Conservation (phyloP, 176 grass and related monocot species). For the Phoenix dactylifera region DNA sequence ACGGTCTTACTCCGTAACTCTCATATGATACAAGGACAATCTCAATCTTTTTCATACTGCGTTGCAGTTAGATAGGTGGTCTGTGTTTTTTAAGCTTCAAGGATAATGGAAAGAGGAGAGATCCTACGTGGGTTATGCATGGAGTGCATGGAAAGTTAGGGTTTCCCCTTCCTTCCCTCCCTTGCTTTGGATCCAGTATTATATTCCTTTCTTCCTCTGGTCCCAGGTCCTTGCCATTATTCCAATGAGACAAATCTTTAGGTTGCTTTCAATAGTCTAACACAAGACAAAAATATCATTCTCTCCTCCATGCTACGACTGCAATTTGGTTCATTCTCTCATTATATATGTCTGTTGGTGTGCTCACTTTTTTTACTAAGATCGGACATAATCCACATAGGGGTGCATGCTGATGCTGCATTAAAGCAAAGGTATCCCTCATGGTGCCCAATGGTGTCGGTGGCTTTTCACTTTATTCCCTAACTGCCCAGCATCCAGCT, state of each 20-base stretch:
- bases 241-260: constrained; percentile 31
- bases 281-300: constrained; percentile 63
- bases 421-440: constrained; percentile 56
- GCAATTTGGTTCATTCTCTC: constrained; percentile 10
- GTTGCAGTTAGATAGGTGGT: too few species aligned
- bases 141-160: constrained; percentile 88
- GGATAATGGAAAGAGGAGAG: constrained; percentile 1
- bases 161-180: constrained; percentile 22
- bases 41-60: too few species aligned
- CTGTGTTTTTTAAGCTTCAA: background rate
- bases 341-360: background rate
- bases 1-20: too few species aligned
- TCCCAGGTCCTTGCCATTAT: constrained; percentile 39
- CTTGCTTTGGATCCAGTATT: constrained; percentile 26
- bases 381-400: constrained; percentile 41
- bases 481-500: background rate
- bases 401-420: constrained; percentile 48
- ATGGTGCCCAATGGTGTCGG: constrained; percentile 45
- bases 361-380: constrained; percentile 25
- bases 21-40: too few species aligned
- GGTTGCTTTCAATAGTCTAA: constrained; percentile 37
- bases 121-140: constrained; percentile 71
- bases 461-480: constrained; percentile 91
- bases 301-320: constrained; percentile 3
- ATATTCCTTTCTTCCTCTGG: constrained; percentile 73